Evolutionary conservation across 225 moss, liverwort and hornwort species (phyloP).

Genomic region (Climacium dendroides): DNA sequence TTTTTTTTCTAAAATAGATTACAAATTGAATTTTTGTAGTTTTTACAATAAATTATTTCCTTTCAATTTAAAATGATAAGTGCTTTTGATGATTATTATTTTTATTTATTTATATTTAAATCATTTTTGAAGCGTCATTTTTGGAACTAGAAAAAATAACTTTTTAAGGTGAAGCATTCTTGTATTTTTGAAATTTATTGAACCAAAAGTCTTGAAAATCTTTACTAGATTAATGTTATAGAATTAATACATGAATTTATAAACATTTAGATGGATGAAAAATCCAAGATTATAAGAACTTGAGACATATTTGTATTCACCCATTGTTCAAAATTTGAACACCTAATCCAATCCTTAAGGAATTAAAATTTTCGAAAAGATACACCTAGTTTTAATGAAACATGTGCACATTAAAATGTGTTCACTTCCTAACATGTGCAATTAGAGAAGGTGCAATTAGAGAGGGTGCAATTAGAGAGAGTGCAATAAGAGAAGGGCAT

Average conservation of each 20-base stretch:
- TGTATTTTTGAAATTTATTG: not conserved
- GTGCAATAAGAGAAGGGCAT: not conserved
- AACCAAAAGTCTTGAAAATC: not conserved
- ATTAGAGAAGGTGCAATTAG: not conserved
- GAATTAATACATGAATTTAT: not conserved
- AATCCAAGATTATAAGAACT: rapidly evolving
- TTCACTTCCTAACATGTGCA: not conserved
- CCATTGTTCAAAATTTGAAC: not conserved
- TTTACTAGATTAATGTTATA: rapidly evolving
- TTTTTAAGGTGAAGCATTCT: rapidly evolving
- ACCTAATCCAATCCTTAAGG: rapidly evolving
- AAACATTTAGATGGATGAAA: not conserved
- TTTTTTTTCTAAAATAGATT: too few species aligned
- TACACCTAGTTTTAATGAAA: not conserved
- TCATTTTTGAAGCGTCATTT: not conserved
- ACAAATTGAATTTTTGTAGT: too few species aligned
- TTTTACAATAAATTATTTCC: too few species aligned
- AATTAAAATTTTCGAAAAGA: not conserved
- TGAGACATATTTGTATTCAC: not conserved
- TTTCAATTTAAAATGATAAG: not conserved
- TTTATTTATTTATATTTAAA: too few species aligned
- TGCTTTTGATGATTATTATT: not conserved
- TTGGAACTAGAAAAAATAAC: not conserved
- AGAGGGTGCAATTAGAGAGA: not conserved
- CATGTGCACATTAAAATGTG: not conserved